phyloP scores from a whole-genome alignment of 768 basidiomycete genomes.

The Tylopilus subfusipes region DNA sequence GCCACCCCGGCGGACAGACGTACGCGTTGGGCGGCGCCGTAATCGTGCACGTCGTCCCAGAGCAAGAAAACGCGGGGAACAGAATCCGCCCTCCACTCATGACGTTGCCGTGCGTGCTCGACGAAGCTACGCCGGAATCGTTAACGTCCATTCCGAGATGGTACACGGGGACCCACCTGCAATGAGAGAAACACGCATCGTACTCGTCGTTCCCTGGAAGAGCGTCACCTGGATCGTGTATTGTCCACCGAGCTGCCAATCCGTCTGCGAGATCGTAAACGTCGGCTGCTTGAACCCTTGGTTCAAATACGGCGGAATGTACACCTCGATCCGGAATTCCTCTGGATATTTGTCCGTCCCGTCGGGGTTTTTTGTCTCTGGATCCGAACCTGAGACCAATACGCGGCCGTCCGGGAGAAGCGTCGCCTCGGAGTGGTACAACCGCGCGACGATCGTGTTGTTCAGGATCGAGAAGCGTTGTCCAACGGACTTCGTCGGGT shows the following conservation, averaged over 20 bases:
- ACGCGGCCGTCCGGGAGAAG: conserved; percentile 74
- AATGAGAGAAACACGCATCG: conserved; percentile 60
- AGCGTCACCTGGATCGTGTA: conserved; percentile 50
- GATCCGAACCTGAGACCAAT: conserved; percentile 74
- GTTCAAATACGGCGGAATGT: conserved; percentile 83
- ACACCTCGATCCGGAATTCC: conserved; percentile 76
- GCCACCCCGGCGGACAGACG: conserved; percentile 74
- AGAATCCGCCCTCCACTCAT: conserved; percentile 68
- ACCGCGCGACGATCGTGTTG: conserved; percentile 65
- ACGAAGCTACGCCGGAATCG: conserved; percentile 44
- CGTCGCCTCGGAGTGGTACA: conserved; percentile 78
- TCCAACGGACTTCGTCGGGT: conserved; percentile 55
- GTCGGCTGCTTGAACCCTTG: conserved; percentile 58
- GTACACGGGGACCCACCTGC: too few species aligned
- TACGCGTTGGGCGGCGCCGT: conserved; percentile 61
- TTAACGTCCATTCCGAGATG: conserved; percentile 5
- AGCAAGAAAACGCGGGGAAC: conserved; percentile 68
- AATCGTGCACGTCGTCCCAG: conserved; percentile 73
- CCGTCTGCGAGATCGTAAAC: conserved; percentile 53
- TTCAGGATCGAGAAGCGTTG: conserved; percentile 65
- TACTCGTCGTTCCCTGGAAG: conserved; percentile 38
- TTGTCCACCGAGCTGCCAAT: conserved; percentile 57
- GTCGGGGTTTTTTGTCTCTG: conserved; percentile 46
- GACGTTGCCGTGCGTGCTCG: conserved; percentile 72
- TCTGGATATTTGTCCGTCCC: conserved; percentile 53